Percentiles rank a stretch among this genome's conserved stretches.
Conservation (phyloP, 495 filamentous ascomycete species). For the Trichocladium antarcticum region DNA sequence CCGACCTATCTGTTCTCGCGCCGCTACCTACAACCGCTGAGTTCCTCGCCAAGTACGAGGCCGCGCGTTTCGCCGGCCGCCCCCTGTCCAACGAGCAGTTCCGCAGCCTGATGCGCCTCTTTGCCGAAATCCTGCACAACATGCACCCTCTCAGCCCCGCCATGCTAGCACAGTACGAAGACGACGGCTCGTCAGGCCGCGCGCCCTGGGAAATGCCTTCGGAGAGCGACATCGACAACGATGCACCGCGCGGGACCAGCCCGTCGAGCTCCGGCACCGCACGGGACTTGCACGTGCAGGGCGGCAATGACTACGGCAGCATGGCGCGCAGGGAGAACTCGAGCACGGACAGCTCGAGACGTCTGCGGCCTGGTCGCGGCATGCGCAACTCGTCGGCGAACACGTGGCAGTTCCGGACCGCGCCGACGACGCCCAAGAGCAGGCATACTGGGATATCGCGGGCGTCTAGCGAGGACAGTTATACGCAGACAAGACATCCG, state of each 20-base stretch:
- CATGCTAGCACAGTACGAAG: conserved; percentile 29
- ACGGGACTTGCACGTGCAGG: conserved; percentile 5
- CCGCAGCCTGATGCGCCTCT: conserved; percentile 72
- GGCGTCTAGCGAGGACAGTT: conserved; percentile 32
- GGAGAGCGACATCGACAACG: conserved; percentile 43
- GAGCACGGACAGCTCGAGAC: conserved; percentile 21
- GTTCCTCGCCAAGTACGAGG: conserved; percentile 72
- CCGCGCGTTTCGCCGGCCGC: conserved; percentile 61
- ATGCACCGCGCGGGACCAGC: conserved; percentile 26
- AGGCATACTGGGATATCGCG: conserved; percentile 21
- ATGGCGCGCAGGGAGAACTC: conserved; percentile 14
- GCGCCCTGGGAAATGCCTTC: conserved; percentile 4
- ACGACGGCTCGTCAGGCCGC: conserved; percentile 26
- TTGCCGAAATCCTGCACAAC: conserved; percentile 64
- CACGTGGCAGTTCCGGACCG: conserved; percentile 37
- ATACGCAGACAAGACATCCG: conserved; percentile 33
- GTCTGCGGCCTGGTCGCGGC: conserved; percentile 8
- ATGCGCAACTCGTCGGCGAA: conserved; percentile 29
- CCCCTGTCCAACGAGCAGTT: conserved; percentile 55
- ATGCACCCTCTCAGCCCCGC: conserved; percentile 55
- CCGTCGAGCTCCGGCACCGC: conserved; percentile 24
- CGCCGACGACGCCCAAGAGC: conserved; percentile 43
- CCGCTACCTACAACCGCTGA: conserved; percentile 43
- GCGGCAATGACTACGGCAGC: background rate
- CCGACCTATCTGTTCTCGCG: conserved; percentile 51